Evolutionary conservation across 768 basidiomycete genomes (phyloP), one percentile per base, ranked within the genome.

Genomic region (Tylopilus rubrobrunneus): DNA sequence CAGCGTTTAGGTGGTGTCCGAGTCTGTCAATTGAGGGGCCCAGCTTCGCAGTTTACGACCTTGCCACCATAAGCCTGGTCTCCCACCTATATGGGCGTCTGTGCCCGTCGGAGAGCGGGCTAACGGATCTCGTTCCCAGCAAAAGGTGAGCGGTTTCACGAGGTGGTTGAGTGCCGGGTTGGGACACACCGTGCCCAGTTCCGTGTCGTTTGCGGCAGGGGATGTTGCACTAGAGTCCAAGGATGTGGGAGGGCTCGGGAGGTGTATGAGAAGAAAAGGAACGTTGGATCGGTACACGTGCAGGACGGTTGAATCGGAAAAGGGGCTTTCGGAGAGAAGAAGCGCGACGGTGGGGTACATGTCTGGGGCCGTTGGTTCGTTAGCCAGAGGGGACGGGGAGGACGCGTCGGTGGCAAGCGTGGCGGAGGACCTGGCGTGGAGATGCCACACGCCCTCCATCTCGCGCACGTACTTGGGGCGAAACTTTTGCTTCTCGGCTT

Each of bases 381-480:
- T 15, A 37, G 36, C 36, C 36, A 17, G 14, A 2, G 23, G 7
- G 1, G 46, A 25, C 10, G 46, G 23, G n/a, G 33, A 29, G 0
- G 34, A 21, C 15, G 51, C 10, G 1, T 36, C 33, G 29, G n/a
- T 17, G 11, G 37, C 23, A 23, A 47, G 48, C 14, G 49, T 25
- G 31, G 9, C 33, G 11, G 41, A 45, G 12, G 40, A 28, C 45
- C 27, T 53, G 33, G 58, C 19, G 1, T 56, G 60, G 52, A 74
- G 65, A 61, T 82, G 77, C 50, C 87, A 70, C 12, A 94, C 93
- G n/a, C 94, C 94, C 65, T 97, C 94, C 73, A 95, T 77, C 66
- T 97, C 94, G 31, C 94, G 83, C 0, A 97, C 80, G 60, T 86
- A 86, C 25, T 84, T 83, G 3, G 93, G 92, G 4, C 89, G 80